A percentile compares a stretch with the other conserved stretches of the same genome.
These are phyloP conservation scores for Phaeophleospora eucalypticola DNA, from an alignment of 2,329 filamentous ascomycete genomes.

Conservation along the genomic window DNA sequence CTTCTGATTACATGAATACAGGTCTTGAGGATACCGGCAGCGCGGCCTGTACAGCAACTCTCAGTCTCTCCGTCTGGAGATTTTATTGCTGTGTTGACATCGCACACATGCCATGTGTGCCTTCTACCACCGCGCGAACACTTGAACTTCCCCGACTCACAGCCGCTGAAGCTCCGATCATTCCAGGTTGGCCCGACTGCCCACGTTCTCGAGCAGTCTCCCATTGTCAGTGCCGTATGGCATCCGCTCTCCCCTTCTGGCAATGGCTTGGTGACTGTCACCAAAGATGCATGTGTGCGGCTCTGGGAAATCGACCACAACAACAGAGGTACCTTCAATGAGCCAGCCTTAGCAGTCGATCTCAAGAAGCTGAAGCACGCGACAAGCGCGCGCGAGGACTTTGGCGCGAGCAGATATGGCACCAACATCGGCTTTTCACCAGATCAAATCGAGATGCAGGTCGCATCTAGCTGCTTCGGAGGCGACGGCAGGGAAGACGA, in stretches of 20 bases:
- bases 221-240: conserved; percentile 80
- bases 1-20: conserved; percentile 34
- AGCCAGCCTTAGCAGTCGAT: conserved; percentile 78
- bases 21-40: conserved; percentile 73
- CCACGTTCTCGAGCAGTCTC: conserved; percentile 80
- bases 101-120: conserved; percentile 82
- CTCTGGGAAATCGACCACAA: conserved; percentile 85
- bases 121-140: conserved; percentile 78
- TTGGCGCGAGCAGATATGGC: conserved; percentile 68
- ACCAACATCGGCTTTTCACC: conserved; percentile 81
- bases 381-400: conserved; percentile 74
- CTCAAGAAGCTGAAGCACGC: conserved; percentile 85
- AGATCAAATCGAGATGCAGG: conserved; percentile 88
- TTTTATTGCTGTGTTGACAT: conserved; percentile 79
- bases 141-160: conserved; percentile 63
- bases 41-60: conserved; percentile 79
- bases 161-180: conserved; percentile 73
- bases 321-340: conserved; percentile 82
- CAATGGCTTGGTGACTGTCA: conserved; percentile 80
- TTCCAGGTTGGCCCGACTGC: conserved; percentile 90
- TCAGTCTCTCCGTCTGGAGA: conserved; percentile 76
- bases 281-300: conserved; percentile 79
- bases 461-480: conserved; percentile 85
- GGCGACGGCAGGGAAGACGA: conserved; percentile 58
- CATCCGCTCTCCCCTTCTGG: conserved; percentile 84